Base-by-base conservation (phyloP, 1,139 yeast genomes). In the Tardiomyces depauwii region DNA sequence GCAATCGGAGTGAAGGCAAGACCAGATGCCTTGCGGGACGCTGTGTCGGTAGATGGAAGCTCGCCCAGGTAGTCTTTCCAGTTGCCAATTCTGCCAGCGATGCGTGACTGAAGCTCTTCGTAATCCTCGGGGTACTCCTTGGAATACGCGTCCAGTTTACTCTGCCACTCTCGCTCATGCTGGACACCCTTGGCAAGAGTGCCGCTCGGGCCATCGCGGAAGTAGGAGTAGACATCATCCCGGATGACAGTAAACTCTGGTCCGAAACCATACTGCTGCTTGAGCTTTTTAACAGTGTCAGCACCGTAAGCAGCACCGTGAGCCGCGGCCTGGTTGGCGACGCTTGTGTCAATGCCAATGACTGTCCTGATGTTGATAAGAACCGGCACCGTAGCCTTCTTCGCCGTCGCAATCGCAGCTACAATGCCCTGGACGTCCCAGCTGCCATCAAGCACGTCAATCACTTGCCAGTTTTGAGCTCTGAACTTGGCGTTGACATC, bases 271-370 rank as follows among this genome's bases (percentile, higher is more conserved):
- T 77, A 79, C 62, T 76, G 76, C 59, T 70, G 64, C 75, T 83
- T 86, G 67, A 86, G 74, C 70, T 83, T 93, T 63, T 75, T 77
- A 61, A 84, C 73, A 65, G 87, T 95, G 61, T 84, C 95, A 43
- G 85, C 71, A 73, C 83, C 82, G 70, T 86, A 78, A 63, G 95
- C 93, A 55, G 94, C 51, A 32, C 47, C 50, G 38, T 52, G 53
- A 9, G 67, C 67, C 27, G 50, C 53, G 23, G 63, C 60, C 13
- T 54, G 50, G 36, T 62, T 65, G 41, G 56, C 63, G 2, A 60
- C 53, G 12, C 47, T 50, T 12, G 68, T 56, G 25, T 58, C 66
- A 43, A 57, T 51, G 39, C 70, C 71, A 43, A 67, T 66, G 11
- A 49, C 54, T 2, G 71, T 66, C 33, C 58, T 55, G 23, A 57